These are phyloP conservation scores for Phytopythium helicoides DNA, from an alignment of 352 stramenopile species.

Conservation along the genomic window DNA sequence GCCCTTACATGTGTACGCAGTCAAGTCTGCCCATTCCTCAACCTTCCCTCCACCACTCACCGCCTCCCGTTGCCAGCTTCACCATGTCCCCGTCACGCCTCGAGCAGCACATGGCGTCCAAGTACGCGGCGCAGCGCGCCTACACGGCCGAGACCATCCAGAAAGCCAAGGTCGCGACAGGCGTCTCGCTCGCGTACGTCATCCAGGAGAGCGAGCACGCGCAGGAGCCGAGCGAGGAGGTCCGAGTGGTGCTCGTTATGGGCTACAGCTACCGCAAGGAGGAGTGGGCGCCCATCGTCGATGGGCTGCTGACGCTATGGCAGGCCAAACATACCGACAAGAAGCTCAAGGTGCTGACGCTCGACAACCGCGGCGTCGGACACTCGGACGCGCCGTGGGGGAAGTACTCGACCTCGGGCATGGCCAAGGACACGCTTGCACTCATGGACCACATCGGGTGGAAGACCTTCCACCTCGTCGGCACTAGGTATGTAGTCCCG, in stretches of 20 bases:
- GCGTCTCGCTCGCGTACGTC: conserved; percentile 47
- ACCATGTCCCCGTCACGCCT: conserved; percentile 23
- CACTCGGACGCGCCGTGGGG: conserved; percentile 46
- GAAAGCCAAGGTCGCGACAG: conserved; percentile 31
- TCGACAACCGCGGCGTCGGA: conserved; percentile 63
- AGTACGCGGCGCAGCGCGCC: conserved; percentile 23
- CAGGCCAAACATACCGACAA: conserved; percentile 5
- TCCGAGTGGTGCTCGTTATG: conserved; percentile 41
- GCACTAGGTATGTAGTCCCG: conserved; percentile 17
- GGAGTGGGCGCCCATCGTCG: conserved; percentile 31
- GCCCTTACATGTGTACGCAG: background rate
- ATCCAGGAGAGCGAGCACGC: conserved; percentile 23
- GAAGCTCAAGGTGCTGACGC: conserved; percentile 42
- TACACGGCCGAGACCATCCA: conserved; percentile 27
- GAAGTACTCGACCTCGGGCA: conserved; percentile 53
- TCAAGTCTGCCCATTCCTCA: background rate
- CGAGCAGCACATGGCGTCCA: conserved; percentile 41
- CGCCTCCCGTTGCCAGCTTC: too few species aligned
- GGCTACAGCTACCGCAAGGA: conserved; percentile 42
- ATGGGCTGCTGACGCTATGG: conserved; percentile 32
- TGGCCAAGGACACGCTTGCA: conserved; percentile 61
- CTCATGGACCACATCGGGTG: conserved; percentile 54
- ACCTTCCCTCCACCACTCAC: too few species aligned
- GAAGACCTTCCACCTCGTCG: conserved; percentile 46
- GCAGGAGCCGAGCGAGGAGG: conserved; percentile 10